These are phyloP conservation scores for Penicillium psychrofluorescens DNA, from an alignment of 495 filamentous ascomycete species.

Conservation along the genomic window DNA sequence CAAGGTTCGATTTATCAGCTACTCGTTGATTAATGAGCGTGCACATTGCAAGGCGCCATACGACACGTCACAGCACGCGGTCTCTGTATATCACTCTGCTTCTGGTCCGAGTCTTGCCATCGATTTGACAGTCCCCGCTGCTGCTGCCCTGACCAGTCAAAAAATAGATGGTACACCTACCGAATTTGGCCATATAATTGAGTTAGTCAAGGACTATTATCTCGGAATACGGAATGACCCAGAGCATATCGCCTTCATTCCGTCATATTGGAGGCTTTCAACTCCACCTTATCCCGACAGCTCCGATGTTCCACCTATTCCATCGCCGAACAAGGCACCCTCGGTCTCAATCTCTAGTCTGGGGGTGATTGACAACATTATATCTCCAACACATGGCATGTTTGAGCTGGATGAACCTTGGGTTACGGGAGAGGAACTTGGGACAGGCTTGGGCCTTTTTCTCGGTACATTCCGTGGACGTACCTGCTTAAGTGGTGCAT, in stretches of 20 bases:
- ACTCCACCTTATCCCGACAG: conserved; percentile 15
- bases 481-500: conserved; percentile 27
- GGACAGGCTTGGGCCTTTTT: conserved; percentile 29
- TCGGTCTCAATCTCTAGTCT: conserved; percentile 34
- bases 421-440: conserved; percentile 33
- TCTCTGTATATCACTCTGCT: conserved; percentile 19
- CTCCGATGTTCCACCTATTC: conserved; percentile 14
- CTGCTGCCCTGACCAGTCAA: no score
- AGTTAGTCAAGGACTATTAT: conserved; percentile 20
- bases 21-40: conserved; percentile 19
- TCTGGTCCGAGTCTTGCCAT: conserved; percentile 15
- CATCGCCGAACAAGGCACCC: conserved; percentile 16
- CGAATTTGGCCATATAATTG: conserved; percentile 5
- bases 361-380: conserved; percentile 21
- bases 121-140: conserved; percentile 12
- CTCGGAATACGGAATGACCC: conserved; percentile 13
- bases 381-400: conserved; percentile 13
- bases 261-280: conserved; percentile 16
- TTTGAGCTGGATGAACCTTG: conserved; percentile 28
- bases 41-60: conserved; percentile 13
- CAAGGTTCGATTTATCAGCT: conserved; percentile 17
- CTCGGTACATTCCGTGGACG: conserved; percentile 26
- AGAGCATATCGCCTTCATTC: conserved; percentile 17
- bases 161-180: background rate
- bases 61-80: conserved; percentile 10